These are phyloP conservation scores for Metarhizium anisopliae DNA, from an alignment of 2,329 filamentous ascomycete species.

Conservation along the genomic window DNA sequence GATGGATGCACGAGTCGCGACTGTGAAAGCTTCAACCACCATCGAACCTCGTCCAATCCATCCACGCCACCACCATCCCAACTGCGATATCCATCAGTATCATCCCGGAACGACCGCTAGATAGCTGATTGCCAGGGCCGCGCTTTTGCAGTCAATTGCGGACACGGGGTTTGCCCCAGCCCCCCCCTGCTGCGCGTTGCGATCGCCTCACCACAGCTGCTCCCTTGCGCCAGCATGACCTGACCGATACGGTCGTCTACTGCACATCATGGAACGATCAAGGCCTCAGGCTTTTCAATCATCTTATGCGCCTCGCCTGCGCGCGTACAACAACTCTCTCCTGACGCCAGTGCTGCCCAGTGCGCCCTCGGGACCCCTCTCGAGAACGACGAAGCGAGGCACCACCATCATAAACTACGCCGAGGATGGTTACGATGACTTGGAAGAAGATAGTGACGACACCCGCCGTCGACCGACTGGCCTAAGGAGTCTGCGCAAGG, in stretches of 20 bases:
- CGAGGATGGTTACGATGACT: conserved; percentile 86
- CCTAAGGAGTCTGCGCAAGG: conserved; percentile 70
- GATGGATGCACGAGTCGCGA: conserved; percentile 9
- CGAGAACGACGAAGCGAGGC: conserved; percentile 91
- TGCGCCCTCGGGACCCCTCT: conserved; percentile 52
- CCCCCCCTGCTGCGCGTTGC: neutral
- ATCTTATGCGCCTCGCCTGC: conserved; percentile 82
- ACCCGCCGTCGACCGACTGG: conserved; percentile 72
- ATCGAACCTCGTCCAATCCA: neutral
- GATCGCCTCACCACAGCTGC: neutral
- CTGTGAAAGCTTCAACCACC: conserved; percentile 2
- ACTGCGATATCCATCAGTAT: neutral
- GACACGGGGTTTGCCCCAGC: neutral
- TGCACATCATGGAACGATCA: conserved; percentile 38
- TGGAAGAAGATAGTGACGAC: conserved; percentile 65
- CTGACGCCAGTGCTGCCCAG: conserved; percentile 75
- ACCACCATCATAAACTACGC: conserved; percentile 97
- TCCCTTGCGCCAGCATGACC: conserved; percentile 19
- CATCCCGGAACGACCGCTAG: neutral
- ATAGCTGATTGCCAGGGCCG: neutral
- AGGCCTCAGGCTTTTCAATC: conserved; percentile 80
- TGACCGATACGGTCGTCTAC: conserved; percentile 15
- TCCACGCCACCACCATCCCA: neutral
- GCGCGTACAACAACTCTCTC: conserved; percentile 85
- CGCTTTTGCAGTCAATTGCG: neutral